phyloP scores from a whole-genome alignment of 768 basidiomycete genomes.

The Boletus tomentosulus region DNA sequence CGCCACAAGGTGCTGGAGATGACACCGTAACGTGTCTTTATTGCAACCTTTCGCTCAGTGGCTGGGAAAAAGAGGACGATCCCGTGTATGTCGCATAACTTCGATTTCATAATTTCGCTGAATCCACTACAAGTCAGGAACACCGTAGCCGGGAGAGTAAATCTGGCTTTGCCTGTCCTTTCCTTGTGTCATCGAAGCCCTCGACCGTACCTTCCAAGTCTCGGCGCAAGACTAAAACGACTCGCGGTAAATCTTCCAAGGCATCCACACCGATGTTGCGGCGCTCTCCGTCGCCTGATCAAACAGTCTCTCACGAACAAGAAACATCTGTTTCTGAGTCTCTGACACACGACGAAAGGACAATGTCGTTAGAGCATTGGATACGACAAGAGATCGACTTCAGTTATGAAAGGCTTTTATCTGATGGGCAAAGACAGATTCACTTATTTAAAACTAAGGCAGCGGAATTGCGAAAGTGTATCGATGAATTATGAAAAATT shows the following conservation, averaged over 20 bases:
- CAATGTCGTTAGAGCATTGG: constrained; percentile 84
- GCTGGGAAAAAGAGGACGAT: constrained; percentile 86
- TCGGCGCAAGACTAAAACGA: constrained; percentile 19
- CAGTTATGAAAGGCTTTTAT: constrained; percentile 56
- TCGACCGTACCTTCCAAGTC: constrained; percentile 21
- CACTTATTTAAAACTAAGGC: constrained; percentile 45
- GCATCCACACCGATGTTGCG: constrained; percentile 8
- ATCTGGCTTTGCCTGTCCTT: constrained; percentile 39
- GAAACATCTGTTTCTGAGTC: constrained; percentile 5
- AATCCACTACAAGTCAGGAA: constrained; percentile 50
- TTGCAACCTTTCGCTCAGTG: constrained; percentile 73
- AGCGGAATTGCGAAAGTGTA: constrained; percentile 34
- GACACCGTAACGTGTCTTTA: constrained; percentile 86
- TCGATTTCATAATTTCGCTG: constrained; percentile 1
- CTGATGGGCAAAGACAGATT: constrained; percentile 50
- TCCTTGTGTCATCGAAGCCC: constrained; percentile 37
- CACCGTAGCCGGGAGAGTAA: constrained; percentile 65
- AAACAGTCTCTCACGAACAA: neutral
- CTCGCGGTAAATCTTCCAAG: constrained; percentile 23
- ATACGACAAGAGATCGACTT: constrained; percentile 70
- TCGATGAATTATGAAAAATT: constrained; percentile 32
- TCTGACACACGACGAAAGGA: constrained; percentile 47
- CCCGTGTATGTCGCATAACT: constrained; percentile 59
- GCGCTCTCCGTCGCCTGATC: constrained; percentile 14
- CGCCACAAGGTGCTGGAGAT: constrained; percentile 61